Conservation (phyloP, 306 rosid species). For the Sophora flavescens region DNA sequence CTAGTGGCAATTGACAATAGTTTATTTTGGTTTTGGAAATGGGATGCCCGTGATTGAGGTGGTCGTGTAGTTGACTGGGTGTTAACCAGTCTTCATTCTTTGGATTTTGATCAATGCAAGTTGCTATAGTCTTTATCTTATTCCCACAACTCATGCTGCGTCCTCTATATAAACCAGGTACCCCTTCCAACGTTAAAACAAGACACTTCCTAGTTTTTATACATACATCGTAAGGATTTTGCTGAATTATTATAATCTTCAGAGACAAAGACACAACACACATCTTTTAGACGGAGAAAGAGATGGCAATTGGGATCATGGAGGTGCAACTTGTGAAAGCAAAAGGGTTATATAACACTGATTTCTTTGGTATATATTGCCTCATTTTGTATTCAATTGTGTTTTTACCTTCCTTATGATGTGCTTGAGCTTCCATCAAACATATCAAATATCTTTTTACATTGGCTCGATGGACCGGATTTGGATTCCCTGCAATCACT, state of each 20-base stretch:
- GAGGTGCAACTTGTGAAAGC: conserved; percentile 56
- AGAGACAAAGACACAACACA: not conserved
- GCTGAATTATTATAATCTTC: conserved; percentile 20
- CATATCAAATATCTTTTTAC: not conserved
- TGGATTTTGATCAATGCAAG: conserved; percentile 12
- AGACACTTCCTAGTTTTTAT: conserved; percentile 5
- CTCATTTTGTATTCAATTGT: not conserved
- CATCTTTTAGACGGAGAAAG: not conserved
- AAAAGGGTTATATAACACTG: conserved; percentile 60
- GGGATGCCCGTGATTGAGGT: conserved; percentile 9
- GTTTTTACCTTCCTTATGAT: not conserved
- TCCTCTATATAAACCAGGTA: conserved; percentile 30
- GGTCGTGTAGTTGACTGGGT: not conserved
- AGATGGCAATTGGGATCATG: conserved; percentile 52
- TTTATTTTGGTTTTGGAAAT: conserved; percentile 29
- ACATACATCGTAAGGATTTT: not conserved
- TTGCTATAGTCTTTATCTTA: conserved; percentile 22
- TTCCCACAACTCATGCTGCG: not conserved
- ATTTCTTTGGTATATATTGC: conserved; percentile 60
- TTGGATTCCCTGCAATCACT: too few relatives aligned
- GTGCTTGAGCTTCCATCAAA: not conserved
- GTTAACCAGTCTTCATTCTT: not conserved
- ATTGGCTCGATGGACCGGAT: too few relatives aligned
- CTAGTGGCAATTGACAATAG: conserved; percentile 12
- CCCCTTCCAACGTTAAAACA: not conserved